These are phyloP conservation scores for Solanum chacoense DNA, from an alignment of 305 asterid species.

Conservation along the genomic window DNA sequence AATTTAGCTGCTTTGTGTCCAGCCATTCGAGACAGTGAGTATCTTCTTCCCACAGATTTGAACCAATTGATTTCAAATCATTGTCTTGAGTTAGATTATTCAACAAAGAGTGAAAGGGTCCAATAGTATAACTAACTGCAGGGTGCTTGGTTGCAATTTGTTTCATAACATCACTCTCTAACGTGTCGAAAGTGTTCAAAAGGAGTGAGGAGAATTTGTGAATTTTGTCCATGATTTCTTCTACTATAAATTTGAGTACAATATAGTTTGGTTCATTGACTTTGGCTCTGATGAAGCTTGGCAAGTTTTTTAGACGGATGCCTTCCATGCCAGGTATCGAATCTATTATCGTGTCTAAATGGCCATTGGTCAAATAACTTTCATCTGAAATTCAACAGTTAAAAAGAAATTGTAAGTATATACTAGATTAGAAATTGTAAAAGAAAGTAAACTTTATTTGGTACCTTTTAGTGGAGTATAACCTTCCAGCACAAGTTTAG, in stretches of 20 bases:
- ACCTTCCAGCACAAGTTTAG: slow-evolving; percentile 11
- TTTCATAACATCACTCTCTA: slow-evolving; percentile 2
- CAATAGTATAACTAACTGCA: slow-evolving; percentile 8
- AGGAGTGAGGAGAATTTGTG: slow-evolving; percentile 8
- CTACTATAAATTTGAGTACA: not conserved
- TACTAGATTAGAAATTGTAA: no score
- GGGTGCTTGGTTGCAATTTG: slow-evolving; percentile 1
- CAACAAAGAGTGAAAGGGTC: slow-evolving; percentile 6
- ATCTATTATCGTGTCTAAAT: slow-evolving; percentile 11
- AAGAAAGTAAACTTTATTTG: not conserved
- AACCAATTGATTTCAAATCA: slow-evolving; percentile 2
- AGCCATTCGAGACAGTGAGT: slow-evolving; percentile 11
- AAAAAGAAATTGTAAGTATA: not conserved
- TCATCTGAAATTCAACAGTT: slow-evolving; percentile 4
- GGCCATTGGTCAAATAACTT: slow-evolving; percentile 13
- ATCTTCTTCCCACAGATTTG: slow-evolving; percentile 24
- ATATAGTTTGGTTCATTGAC: slow-evolving; percentile 7
- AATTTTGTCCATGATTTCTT: not conserved
- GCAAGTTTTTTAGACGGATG: slow-evolving; percentile 11
- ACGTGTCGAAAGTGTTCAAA: slow-evolving; percentile 7
- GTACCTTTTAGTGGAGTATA: slow-evolving; percentile 19
- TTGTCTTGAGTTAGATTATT: not conserved
- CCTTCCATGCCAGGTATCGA: slow-evolving; percentile 24
- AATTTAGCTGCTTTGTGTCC: slow-evolving; percentile 3
- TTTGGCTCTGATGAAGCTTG: slow-evolving; percentile 2